Evolutionary conservation across 1,284 basidiomycete genomes (phyloP).

Genomic region (Ganoderma lucidum): DNA sequence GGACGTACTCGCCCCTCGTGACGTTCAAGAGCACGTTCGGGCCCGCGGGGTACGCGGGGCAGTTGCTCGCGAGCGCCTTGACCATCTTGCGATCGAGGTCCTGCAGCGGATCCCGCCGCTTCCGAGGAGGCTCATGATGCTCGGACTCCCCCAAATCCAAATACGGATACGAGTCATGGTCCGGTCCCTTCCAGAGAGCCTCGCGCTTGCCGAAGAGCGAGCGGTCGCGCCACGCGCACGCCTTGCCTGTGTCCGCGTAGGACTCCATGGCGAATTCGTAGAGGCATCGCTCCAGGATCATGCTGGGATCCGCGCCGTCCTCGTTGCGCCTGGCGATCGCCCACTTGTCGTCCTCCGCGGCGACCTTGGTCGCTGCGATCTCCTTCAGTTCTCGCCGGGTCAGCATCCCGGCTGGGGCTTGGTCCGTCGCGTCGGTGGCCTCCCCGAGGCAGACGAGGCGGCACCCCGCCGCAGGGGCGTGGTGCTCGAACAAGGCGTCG

Average conservation of each 20-base stretch:
- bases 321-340: not conserved
- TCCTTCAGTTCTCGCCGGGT: constrained; percentile 12
- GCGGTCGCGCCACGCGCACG: not conserved
- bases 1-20: constrained; percentile 14
- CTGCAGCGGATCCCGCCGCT: not conserved
- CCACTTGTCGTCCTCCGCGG: not conserved
- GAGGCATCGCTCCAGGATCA: not conserved
- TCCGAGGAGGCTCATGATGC: no score
- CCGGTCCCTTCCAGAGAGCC: no score
- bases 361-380: constrained; percentile 3
- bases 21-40: constrained; percentile 9
- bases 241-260: not conserved
- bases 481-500: not conserved
- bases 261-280: not conserved
- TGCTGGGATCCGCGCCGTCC: not conserved
- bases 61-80: not conserved
- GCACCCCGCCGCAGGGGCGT: constrained; percentile 16
- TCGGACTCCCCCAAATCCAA: no score
- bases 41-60: not conserved
- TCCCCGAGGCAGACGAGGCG: constrained; percentile 31
- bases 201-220: no score
- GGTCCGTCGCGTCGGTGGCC: constrained; percentile 10
- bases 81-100: not conserved
- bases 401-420: constrained; percentile 23
- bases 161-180: no score